Evolutionary conservation across 352 stramenopile species (phyloP), one percentile per base, ranked within the genome.

Genomic region (Pythium biforme): DNA sequence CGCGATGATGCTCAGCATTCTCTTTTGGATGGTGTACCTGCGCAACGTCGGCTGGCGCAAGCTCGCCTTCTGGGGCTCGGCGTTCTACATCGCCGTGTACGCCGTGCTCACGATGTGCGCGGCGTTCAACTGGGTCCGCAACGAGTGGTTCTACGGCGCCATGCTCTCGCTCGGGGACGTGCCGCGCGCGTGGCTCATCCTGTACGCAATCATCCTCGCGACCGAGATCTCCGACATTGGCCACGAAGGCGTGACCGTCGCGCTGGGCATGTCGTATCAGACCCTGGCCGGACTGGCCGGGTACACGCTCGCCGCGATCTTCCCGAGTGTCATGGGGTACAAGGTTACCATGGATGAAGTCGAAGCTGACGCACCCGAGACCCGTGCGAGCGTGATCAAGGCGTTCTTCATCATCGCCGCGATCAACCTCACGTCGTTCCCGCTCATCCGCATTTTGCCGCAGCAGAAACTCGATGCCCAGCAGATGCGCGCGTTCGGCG

Each of bases 191-290:
- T 83, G 76, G 71, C 59, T 87, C 26, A 49, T 76, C 47, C 39
- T 90, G 9, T 82, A 74, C 41, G 63, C 54, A 0, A 47, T 86
- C 19, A 37, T 87, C 14, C 62, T 70, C 5, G 64, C 69, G 3
- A 89, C 79, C 5, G 81, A 90, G 52, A 80, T 88, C 50, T 64
- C 79, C 4, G 68, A 81, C n/a, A 59, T 78, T 3, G 81, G 76
- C 3, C 69, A 66, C 17, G 79, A 89, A 49, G 81, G 79, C 7
- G 74, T 77, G 25, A 85, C 75, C 0, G 69, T 87, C 23, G 79
- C 77, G 0, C 49, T 88, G 10, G 55, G 83, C 12, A 59, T 86
- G 25, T 86, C 81, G 2, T 75, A 80, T 45, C 70, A 84, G 50
- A 71, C 62, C 20, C 66, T 89, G 19, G 62, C 69, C 3, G 69